Conservation (phyloP, 2,329 filamentous ascomycete genomes). For the Pseudocercospora fuligena region DNA sequence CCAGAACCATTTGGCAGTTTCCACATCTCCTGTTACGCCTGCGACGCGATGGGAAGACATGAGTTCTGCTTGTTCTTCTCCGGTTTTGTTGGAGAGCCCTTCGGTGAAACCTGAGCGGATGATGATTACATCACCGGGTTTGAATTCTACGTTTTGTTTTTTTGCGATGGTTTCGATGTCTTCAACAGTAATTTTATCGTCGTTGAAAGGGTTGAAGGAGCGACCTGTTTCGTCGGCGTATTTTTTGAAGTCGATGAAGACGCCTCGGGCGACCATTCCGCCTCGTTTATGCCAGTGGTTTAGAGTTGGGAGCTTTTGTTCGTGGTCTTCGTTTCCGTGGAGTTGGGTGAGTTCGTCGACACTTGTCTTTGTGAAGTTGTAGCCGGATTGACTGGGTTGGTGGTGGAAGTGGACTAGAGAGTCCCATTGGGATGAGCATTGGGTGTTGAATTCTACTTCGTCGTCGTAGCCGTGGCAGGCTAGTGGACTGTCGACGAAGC, state of each 20-base stretch:
- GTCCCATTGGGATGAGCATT: slow-evolving; percentile 54
- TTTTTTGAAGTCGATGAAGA: slow-evolving; percentile 61
- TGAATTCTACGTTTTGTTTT: slow-evolving; percentile 51
- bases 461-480: slow-evolving; percentile 49
- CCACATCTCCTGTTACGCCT: slow-evolving; percentile 54
- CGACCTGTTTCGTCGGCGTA: slow-evolving; percentile 65
- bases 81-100: slow-evolving; percentile 47
- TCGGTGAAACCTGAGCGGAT: slow-evolving; percentile 59
- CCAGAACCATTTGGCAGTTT: slow-evolving; percentile 63
- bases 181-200: slow-evolving; percentile 49
- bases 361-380: slow-evolving; percentile 54
- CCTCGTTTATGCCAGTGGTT: slow-evolving; percentile 58
- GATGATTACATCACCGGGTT: slow-evolving; percentile 61
- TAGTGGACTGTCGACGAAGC: slow-evolving; percentile 43
- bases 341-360: slow-evolving; percentile 35
- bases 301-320: slow-evolving; percentile 38
- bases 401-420: slow-evolving; percentile 49
- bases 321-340: slow-evolving; percentile 36
- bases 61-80: slow-evolving; percentile 45
- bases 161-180: slow-evolving; percentile 52
- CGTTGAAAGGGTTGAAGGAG: slow-evolving; percentile 60
- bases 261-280: slow-evolving; percentile 60
- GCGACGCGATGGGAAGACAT: slow-evolving; percentile 46
- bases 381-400: slow-evolving; percentile 50
- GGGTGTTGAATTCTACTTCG: slow-evolving; percentile 54